Evolutionary conservation across 257 asterid genomes (phyloP), one percentile per base, ranked within the genome.

Genomic region (Linderniella brevidens): DNA sequence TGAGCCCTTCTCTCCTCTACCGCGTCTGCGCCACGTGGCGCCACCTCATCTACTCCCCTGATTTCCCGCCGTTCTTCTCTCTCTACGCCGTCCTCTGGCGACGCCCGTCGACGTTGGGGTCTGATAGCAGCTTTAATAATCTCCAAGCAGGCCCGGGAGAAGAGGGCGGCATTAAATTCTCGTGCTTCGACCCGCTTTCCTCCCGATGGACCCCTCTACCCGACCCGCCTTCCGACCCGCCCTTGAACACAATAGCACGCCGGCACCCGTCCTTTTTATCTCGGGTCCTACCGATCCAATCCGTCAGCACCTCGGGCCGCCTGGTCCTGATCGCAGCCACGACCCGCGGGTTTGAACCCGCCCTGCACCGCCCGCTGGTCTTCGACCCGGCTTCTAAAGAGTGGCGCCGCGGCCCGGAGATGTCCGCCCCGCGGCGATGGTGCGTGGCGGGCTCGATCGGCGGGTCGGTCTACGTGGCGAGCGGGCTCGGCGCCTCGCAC

Each of bases 181-280:
- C 58, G 43, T 77, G 72, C 41, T 82, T 82, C 17, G 97, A 86
- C 44, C 93, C 94, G 17, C 67, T 86, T 50, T 79, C 93, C 0
- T 43, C 59, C 5, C 49, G 18, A 4, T 82, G 97, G 97, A 46
- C 35, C 6, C 14, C 64, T 25, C 67, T 86, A 16, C 95, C 88
- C 7, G 63, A 68, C 8, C 84, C 75, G 4, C 82, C 82, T 2
- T 42, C 73, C 0, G 73, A 69, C 8, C 76, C 76, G 5, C 66
- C 70, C 5, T 70, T 46, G 4, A 54, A 63, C 3, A 46, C n/a
- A n/a, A n/a, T 86, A 63, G 76, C 77, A 47, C 53, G 67, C 67
- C 80, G 73, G 54, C 95, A 86, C 65, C 93, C 82, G 0, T 75
- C 97, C 39, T 86, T 79, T 58, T 77, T 86, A 7, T 73, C 94